Conservation (phyloP, 2,329 filamentous ascomycete genomes). For the Colletotrichum agaves region DNA sequence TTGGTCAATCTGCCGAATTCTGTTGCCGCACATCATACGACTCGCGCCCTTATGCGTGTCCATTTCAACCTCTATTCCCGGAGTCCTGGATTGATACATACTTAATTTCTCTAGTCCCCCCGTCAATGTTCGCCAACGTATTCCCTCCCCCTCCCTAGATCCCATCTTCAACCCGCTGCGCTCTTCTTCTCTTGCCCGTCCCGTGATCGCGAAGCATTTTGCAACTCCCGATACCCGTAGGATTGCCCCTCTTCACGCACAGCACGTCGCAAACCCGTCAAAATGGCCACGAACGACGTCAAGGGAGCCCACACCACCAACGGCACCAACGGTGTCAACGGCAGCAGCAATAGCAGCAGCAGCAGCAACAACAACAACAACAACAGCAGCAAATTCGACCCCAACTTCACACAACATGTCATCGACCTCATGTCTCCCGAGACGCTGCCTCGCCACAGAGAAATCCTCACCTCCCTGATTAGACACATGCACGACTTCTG, state of each 20-base stretch:
- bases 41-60: constrained; percentile 3
- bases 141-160: neutral
- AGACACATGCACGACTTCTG: constrained; percentile 36
- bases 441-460: constrained; percentile 31
- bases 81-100: constrained; percentile 9
- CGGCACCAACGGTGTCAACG: constrained; percentile 22
- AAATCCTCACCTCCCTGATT: constrained; percentile 36
- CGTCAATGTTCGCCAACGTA: neutral
- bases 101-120: constrained; percentile 10
- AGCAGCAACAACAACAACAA: constrained; percentile 9
- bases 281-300: constrained; percentile 36
- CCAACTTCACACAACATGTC: constrained; percentile 38
- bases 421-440: constrained; percentile 39
- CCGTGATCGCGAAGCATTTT: neutral
- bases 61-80: neutral
- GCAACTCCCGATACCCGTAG: neutral
- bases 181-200: neutral
- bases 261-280: neutral
- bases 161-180: neutral
- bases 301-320: constrained; percentile 30
- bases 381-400: constrained; percentile 35
- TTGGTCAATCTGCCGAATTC: constrained; percentile 15
- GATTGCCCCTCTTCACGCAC: neutral
- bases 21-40: constrained; percentile 27
- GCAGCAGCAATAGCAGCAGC: constrained; percentile 12